Percentiles rank a stretch among this genome's conserved stretches.
Evolutionary conservation across 2,329 filamentous ascomycete species (phyloP).

Genomic region (Exophiala phaeomuriformis): DNA sequence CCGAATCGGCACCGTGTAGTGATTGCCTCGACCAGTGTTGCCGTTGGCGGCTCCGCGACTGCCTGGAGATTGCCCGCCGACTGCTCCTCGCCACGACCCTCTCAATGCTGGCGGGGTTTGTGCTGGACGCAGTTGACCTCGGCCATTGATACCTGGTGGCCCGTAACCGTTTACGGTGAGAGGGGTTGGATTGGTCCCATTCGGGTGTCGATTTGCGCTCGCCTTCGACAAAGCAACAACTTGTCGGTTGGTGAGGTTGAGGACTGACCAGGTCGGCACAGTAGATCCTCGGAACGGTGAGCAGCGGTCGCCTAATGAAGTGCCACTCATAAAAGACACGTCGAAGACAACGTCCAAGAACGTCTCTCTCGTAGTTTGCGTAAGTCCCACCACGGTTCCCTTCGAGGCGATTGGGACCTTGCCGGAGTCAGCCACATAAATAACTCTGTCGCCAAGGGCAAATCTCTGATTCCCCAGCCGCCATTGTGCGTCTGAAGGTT

Average conservation of each 20-base stretch:
- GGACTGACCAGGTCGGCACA: conserved; percentile 74
- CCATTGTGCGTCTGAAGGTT: conserved; percentile 93
- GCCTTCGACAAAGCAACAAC: conserved; percentile 54
- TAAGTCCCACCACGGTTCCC: conserved; percentile 92
- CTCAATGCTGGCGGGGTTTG: conserved; percentile 50
- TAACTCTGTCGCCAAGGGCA: conserved; percentile 76
- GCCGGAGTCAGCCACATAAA: conserved; percentile 86
- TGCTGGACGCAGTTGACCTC: conserved; percentile 54
- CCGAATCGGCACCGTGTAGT: conserved; percentile 22
- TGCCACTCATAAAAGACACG: conserved; percentile 92
- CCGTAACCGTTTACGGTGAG: conserved; percentile 52
- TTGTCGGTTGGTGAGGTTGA: conserved; percentile 80
- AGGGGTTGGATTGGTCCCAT: conserved; percentile 50
- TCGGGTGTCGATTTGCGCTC: conserved; percentile 33
- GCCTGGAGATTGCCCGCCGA: conserved; percentile 38
- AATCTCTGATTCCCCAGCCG: conserved; percentile 80
- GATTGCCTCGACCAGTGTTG: conserved; percentile 16
- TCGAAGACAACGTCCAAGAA: conserved; percentile 92
- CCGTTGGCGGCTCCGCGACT: conserved; percentile 30
- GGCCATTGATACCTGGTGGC: conserved; percentile 50
- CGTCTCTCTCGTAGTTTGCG: conserved; percentile 71
- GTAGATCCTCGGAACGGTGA: conserved; percentile 91
- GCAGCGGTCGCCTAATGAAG: conserved; percentile 80
- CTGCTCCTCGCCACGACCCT: conserved; percentile 53
- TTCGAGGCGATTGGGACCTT: conserved; percentile 88